phyloP scores from a whole-genome alignment of 2,329 filamentous ascomycete genomes.

The Huntiella bhutanensis region DNA sequence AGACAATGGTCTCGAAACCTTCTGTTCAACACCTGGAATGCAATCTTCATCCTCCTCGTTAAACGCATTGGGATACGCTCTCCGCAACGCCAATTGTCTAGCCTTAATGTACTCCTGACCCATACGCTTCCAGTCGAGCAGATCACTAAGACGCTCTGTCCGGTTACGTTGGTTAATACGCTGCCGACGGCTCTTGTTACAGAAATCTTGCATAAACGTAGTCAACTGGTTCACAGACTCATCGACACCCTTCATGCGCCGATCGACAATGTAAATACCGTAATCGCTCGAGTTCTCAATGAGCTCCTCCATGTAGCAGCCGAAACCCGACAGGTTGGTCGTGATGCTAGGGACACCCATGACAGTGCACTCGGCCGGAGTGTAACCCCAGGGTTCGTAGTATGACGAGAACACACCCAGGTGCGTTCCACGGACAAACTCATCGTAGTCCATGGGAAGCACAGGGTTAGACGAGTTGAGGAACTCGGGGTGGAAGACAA shows the following conservation, averaged over 20 bases:
- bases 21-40: constrained; percentile 81
- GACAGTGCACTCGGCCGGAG: constrained; percentile 91
- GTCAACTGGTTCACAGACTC: constrained; percentile 93
- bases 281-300: constrained; percentile 98
- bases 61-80: constrained; percentile 82
- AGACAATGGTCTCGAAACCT: constrained; percentile 86
- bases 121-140: constrained; percentile 98
- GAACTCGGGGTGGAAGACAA: constrained; percentile 97
- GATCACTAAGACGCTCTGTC: constrained; percentile 82
- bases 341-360: constrained; percentile 99
- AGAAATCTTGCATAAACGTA: constrained; percentile 73
- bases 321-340: constrained; percentile 92
- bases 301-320: constrained; percentile 98
- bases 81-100: constrained; percentile 71
- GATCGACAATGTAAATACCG: constrained; percentile 96
- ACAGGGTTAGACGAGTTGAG: constrained; percentile 91
- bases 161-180: constrained; percentile 97
- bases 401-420: constrained; percentile 92
- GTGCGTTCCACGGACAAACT: constrained; percentile 94
- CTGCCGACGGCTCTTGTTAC: constrained; percentile 79
- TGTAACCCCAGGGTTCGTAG: constrained; percentile 99
- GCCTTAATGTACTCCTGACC: constrained; percentile 98
- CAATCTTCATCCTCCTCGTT: constrained; percentile 70
- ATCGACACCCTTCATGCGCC: constrained; percentile 84
- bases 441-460: constrained; percentile 88